These are phyloP conservation scores for Ustulina deusta DNA, from an alignment of 2,329 filamentous ascomycete species.

Conservation along the genomic window DNA sequence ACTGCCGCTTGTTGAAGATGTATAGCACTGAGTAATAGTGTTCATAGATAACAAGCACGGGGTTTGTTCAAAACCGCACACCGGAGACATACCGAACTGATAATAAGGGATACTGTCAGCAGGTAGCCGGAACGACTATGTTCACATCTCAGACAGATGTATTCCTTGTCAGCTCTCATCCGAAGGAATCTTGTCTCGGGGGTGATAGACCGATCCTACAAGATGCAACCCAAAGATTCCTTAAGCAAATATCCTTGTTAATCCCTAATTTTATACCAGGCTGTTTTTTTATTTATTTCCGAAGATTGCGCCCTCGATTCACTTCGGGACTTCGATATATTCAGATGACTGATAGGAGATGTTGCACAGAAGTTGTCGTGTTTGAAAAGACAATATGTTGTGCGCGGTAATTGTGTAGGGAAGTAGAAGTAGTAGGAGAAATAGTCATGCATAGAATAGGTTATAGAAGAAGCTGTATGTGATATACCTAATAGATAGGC, in stretches of 20 bases:
- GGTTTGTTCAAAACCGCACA: not conserved
- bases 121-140: not conserved
- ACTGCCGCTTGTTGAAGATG: slow-evolving; percentile 6
- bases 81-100: not conserved
- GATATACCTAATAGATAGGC: too few relatives aligned
- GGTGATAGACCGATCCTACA: not conserved
- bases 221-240: not conserved
- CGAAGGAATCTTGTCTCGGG: not conserved
- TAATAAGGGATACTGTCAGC: not conserved
- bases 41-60: not conserved
- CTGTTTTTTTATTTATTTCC: not conserved
- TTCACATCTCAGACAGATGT: not conserved
- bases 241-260: not conserved
- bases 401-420: too few relatives aligned
- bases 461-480: too few relatives aligned
- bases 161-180: not conserved
- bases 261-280: not conserved
- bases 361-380: too few relatives aligned
- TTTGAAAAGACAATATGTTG: too few relatives aligned
- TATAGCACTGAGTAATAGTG: slow-evolving; percentile 1
- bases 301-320: not conserved
- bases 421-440: too few relatives aligned
- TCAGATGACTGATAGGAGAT: not conserved
- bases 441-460: too few relatives aligned
- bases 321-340: not conserved